Evolutionary conservation across 1,284 basidiomycete genomes (phyloP).

Genomic region (Cystobasidium slooffiae): DNA sequence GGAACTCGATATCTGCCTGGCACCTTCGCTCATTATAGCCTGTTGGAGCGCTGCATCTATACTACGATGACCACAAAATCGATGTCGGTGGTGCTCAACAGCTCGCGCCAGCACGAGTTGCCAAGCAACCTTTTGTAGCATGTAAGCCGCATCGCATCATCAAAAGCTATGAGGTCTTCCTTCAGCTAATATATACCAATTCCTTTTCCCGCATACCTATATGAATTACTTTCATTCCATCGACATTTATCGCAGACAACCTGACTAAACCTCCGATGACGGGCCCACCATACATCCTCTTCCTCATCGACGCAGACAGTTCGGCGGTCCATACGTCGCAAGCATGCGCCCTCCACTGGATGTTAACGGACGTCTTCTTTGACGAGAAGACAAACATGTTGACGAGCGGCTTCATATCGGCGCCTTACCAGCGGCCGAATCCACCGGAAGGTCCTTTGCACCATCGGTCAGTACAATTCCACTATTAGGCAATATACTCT

Average conservation of each 20-base stretch:
- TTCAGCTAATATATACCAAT: no score
- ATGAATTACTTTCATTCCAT: neutral
- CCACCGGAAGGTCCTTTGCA: conserved; percentile 40
- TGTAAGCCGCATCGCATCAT: conserved; percentile 5
- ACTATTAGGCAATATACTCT: no score
- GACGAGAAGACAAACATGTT: conserved; percentile 20
- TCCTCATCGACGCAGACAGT: conserved; percentile 32
- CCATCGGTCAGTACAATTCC: conserved; percentile 13
- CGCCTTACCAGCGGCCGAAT: conserved; percentile 30
- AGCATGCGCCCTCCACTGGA: conserved; percentile 36
- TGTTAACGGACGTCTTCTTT: conserved; percentile 43
- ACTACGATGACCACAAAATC: conserved; percentile 39
- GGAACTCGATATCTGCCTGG: neutral
- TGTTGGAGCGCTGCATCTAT: conserved; percentile 29
- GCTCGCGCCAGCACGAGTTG: conserved; percentile 31
- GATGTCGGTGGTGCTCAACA: conserved; percentile 41
- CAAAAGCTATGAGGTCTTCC: no score
- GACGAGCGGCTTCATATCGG: conserved; percentile 32
- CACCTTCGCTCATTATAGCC: neutral
- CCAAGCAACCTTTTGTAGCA: conserved; percentile 29
- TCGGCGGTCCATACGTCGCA: conserved; percentile 28
- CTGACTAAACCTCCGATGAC: conserved; percentile 5
- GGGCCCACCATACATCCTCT: conserved; percentile 33
- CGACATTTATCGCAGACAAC: conserved; percentile 23
- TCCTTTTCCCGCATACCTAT: neutral